Conservation (phyloP, 139 green algal species). For the Coccomyxa sp. region DNA sequence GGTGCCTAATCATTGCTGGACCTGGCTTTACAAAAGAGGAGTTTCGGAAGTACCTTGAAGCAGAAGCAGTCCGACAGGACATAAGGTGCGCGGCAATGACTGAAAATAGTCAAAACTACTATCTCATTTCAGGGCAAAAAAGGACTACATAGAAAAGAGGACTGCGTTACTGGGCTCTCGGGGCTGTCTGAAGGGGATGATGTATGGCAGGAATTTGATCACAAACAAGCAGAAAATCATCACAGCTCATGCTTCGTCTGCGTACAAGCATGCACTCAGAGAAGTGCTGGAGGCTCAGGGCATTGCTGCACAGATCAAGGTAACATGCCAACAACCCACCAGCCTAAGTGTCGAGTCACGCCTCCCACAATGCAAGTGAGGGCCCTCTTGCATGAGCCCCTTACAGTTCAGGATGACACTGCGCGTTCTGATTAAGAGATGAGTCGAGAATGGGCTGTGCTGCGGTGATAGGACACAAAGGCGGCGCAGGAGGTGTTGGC, state of each 20-base stretch:
- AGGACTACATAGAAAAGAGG: no score
- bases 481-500: slow-evolving; percentile 66
- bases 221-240: slow-evolving; percentile 74
- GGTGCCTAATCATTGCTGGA: slow-evolving; percentile 92
- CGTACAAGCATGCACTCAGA: slow-evolving; percentile 90
- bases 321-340: neutral
- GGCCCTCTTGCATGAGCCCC: no score
- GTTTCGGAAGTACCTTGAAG: slow-evolving; percentile 73
- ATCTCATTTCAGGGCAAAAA: neutral
- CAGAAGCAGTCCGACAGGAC: slow-evolving; percentile 58
- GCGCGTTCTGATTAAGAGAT: neutral
- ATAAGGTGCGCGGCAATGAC: slow-evolving; percentile 25
- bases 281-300: slow-evolving; percentile 57
- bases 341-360: no score
- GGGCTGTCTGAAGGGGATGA: slow-evolving; percentile 15
- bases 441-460: neutral
- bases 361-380: no score
- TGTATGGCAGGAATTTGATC: slow-evolving; percentile 31
- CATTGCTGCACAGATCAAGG: slow-evolving; percentile 47
- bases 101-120: neutral
- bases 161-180: neutral
- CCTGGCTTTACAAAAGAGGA: slow-evolving; percentile 94
- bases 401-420: no score
- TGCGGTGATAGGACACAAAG: slow-evolving; percentile 73
- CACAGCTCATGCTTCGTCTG: slow-evolving; percentile 64